These are phyloP conservation scores for Rhizoctonia solani DNA, from an alignment of 1,284 basidiomycete genomes.

Conservation along the genomic window DNA sequence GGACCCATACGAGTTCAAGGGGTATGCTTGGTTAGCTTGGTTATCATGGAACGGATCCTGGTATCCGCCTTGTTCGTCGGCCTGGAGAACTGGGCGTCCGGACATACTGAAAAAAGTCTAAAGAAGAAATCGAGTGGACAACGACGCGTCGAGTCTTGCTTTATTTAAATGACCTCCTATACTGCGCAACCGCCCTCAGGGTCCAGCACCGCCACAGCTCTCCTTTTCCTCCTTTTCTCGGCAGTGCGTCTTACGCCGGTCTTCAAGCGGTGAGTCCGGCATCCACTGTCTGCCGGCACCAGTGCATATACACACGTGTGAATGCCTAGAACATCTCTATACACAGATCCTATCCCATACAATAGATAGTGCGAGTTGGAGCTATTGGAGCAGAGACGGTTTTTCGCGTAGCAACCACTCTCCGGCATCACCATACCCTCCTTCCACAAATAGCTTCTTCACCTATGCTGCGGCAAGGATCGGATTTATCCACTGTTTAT, in stretches of 20 bases:
- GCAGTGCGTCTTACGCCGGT: no score
- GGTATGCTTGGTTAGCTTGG: background rate
- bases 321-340: no score
- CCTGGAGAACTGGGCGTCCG: slow-evolving; percentile 23
- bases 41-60: slow-evolving; percentile 32
- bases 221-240: background rate
- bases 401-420: background rate
- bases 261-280: no score
- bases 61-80: slow-evolving; percentile 29
- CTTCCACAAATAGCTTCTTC: no score
- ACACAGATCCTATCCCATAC: no score
- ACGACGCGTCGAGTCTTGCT: background rate
- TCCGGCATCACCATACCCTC: no score
- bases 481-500: no score
- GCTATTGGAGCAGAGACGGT: no score
- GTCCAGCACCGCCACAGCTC: slow-evolving; percentile 13
- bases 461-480: no score
- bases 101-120: slow-evolving; percentile 6
- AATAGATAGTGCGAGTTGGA: no score
- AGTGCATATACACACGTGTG: no score
- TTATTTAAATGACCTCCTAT: background rate
- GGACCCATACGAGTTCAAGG: slow-evolving; percentile 19
- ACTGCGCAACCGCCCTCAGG: slow-evolving; percentile 32
- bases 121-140: no score
- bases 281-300: background rate